Conservation (phyloP, 805 yeast species). For the Kuraishia capsulata region DNA sequence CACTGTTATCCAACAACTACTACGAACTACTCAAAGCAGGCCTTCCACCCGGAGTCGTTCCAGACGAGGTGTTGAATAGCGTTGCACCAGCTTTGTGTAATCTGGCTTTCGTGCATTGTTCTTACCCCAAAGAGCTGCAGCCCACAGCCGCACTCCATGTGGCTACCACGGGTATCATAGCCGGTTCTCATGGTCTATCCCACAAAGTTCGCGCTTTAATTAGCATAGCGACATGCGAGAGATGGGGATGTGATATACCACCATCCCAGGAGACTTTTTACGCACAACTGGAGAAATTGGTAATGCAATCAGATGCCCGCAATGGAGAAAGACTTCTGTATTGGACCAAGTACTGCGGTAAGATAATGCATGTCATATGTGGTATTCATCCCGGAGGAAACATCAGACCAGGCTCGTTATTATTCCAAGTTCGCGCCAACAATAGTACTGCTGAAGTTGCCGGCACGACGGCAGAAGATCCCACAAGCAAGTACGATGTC, state of each 20-base stretch:
- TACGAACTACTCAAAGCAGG: slow-evolving; percentile 44
- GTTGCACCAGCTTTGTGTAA: slow-evolving; percentile 67
- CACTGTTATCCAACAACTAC: slow-evolving; percentile 50
- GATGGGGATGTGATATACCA: slow-evolving; percentile 79
- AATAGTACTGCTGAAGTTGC: slow-evolving; percentile 21
- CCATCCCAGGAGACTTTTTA: slow-evolving; percentile 40
- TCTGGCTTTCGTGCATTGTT: slow-evolving; percentile 66
- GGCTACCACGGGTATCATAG: slow-evolving; percentile 65
- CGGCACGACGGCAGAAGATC: slow-evolving; percentile 26
- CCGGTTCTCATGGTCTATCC: slow-evolving; percentile 69
- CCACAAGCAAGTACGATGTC: slow-evolving; percentile 16
- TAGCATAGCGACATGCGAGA: slow-evolving; percentile 65
- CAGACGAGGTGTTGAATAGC: slow-evolving; percentile 46
- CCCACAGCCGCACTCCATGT: slow-evolving; percentile 66
- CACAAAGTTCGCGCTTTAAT: slow-evolving; percentile 64
- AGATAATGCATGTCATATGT: slow-evolving; percentile 68
- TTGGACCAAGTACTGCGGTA: slow-evolving; percentile 71
- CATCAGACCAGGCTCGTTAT: slow-evolving; percentile 50
- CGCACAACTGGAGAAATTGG: slow-evolving; percentile 36
- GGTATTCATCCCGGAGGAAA: slow-evolving; percentile 80
- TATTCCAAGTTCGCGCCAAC: slow-evolving; percentile 28
- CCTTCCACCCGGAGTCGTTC: slow-evolving; percentile 46
- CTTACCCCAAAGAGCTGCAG: slow-evolving; percentile 70
- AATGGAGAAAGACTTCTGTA: slow-evolving; percentile 40
- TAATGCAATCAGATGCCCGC: slow-evolving; percentile 31